phyloP scores from a whole-genome alignment of 2,329 filamentous ascomycete genomes.

The Albophoma yamanashiensis region DNA sequence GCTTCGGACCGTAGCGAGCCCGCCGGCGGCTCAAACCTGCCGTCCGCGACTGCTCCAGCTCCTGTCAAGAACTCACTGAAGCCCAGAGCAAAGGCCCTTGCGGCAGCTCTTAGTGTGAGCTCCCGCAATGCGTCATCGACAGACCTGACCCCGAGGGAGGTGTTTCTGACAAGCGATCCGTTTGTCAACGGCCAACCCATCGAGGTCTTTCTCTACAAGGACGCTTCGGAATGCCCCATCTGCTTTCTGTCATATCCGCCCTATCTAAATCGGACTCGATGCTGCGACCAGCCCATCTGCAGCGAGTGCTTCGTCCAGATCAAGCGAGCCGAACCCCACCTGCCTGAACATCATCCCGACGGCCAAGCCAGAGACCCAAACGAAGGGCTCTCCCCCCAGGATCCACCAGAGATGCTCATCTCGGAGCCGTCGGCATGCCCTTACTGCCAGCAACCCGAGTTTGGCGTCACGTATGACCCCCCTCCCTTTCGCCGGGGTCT shows the following conservation, averaged over 20 bases:
- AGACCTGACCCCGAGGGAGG: conserved; percentile 66
- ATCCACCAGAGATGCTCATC: conserved; percentile 56
- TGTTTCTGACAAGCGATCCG: conserved; percentile 70
- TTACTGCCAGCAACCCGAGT: conserved; percentile 90
- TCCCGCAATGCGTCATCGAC: conserved; percentile 62
- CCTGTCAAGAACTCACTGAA: conserved; percentile 52
- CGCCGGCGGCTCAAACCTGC: conserved; percentile 44
- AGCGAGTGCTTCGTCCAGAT: conserved; percentile 99
- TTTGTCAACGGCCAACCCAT: conserved; percentile 91
- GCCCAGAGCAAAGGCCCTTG: conserved; percentile 79
- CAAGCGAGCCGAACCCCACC: conserved; percentile 83
- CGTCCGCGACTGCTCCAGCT: conserved; percentile 35
- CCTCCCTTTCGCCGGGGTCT: conserved; percentile 83
- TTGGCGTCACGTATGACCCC: conserved; percentile 88
- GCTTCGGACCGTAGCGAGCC: conserved; percentile 61
- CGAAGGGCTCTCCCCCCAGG: conserved; percentile 31
- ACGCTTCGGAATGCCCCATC: conserved; percentile 83
- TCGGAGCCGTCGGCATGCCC: conserved; percentile 89
- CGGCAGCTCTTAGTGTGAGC: conserved; percentile 63
- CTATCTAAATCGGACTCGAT: conserved; percentile 86
- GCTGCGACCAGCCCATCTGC: conserved; percentile 92
- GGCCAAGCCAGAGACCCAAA: conserved; percentile 24
- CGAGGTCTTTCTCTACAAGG: conserved; percentile 89
- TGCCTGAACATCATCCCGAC: conserved; percentile 65
- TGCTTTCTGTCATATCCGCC: conserved; percentile 95